Evolutionary conservation across 2,329 filamentous ascomycete species (phyloP).

Genomic region (Trichoderma sp.): DNA sequence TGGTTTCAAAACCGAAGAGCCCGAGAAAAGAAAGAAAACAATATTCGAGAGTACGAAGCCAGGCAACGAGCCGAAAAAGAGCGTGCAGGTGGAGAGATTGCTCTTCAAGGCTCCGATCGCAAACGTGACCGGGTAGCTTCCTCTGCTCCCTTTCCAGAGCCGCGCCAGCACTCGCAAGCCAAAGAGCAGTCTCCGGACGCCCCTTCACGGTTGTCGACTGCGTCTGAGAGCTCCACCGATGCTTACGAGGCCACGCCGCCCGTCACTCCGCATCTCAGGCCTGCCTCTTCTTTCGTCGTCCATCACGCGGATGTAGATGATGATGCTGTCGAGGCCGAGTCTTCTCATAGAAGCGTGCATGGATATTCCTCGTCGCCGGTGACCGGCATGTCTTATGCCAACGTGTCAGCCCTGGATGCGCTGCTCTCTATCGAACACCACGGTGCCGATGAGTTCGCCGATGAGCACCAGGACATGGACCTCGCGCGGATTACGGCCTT

Average conservation of each 20-base stretch:
- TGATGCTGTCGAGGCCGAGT: conserved; percentile 17
- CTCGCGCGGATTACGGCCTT: conserved; percentile 27
- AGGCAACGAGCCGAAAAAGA: conserved; percentile 44
- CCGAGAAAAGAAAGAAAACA: conserved; percentile 66
- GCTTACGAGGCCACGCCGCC: conserved; percentile 32
- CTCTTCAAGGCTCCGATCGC: conserved; percentile 37
- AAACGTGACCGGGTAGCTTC: conserved; percentile 46
- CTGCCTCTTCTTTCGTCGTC: conserved; percentile 1
- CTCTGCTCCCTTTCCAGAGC: conserved; percentile 45
- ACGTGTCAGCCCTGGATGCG: conserved; percentile 13
- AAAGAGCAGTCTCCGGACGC: conserved; percentile 29
- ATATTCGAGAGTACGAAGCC: conserved; percentile 49
- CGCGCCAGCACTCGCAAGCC: conserved; percentile 29
- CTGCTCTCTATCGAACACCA: conserved; percentile 26
- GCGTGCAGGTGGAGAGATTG: conserved; percentile 34
- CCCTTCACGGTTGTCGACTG: conserved; percentile 30
- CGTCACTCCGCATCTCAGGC: conserved; percentile 16
- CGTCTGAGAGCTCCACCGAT: conserved; percentile 34
- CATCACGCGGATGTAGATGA: conserved; percentile 21
- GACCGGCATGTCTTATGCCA: conserved; percentile 24
- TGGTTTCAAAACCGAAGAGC: conserved; percentile 71
- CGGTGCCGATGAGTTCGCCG: conserved; percentile 27
- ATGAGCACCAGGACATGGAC: conserved; percentile 22
- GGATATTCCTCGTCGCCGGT: conserved; percentile 31
- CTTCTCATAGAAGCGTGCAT: conserved; percentile 29